These are phyloP conservation scores for Alnus rubra DNA, from an alignment of 306 rosid genomes.

Conservation along the genomic window DNA sequence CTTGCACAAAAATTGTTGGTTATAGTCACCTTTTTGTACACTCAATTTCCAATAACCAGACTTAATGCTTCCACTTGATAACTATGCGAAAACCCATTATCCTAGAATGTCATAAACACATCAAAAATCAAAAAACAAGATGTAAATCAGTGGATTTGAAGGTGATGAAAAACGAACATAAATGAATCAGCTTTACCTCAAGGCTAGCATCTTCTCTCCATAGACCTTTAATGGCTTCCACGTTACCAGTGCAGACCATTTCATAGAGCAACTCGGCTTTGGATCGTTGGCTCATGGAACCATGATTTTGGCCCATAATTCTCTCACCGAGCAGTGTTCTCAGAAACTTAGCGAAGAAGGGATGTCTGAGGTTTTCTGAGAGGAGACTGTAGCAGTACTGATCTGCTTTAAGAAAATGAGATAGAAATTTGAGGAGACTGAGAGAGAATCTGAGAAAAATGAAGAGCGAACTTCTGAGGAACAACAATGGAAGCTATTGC, in stretches of 20 bases:
- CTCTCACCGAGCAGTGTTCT: neutral
- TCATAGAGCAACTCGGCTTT: conserved; percentile 25
- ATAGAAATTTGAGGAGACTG: no score
- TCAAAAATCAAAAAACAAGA: neutral
- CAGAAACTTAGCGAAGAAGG: neutral
- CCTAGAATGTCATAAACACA: neutral
- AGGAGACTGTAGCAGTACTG: neutral
- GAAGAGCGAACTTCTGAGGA: no score
- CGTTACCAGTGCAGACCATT: conserved; percentile 14
- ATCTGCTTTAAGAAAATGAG: no score
- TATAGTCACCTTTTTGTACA: neutral
- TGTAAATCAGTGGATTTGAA: neutral
- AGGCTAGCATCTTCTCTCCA: conserved; percentile 29
- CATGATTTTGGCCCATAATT: conserved; percentile 25
- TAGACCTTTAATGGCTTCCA: conserved; percentile 29
- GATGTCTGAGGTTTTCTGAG: neutral
- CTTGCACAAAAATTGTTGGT: neutral
- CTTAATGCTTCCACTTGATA: neutral
- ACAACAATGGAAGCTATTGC: no score
- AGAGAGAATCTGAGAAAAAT: no score
- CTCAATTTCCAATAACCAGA: neutral
- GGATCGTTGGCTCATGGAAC: conserved; percentile 17
- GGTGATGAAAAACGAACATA: neutral
- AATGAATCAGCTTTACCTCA: conserved; percentile 19
- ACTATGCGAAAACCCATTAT: neutral